Conservation (phyloP, 257 asterid species). For the Linderniella brevidens region DNA sequence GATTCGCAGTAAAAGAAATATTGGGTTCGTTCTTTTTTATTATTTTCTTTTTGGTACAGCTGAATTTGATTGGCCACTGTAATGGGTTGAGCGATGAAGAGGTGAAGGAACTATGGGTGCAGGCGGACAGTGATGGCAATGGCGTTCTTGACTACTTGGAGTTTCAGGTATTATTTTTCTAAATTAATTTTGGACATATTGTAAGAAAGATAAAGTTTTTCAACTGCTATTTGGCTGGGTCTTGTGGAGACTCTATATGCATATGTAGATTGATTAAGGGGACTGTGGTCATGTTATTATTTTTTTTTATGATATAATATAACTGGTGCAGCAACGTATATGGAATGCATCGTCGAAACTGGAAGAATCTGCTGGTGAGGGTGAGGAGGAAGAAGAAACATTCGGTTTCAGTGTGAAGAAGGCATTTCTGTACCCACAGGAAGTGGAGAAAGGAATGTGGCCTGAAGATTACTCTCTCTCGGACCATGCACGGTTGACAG, state of each 20-base stretch:
- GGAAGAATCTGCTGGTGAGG: conserved; percentile 20
- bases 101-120: conserved; percentile 72
- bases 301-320: background rate
- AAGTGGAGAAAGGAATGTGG: conserved; percentile 92
- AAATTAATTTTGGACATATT: no score
- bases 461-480: conserved; percentile 90
- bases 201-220: no score
- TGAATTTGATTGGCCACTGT: conserved; percentile 71
- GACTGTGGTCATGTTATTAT: background rate
- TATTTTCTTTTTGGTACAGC: conserved; percentile 32
- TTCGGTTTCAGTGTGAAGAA: conserved; percentile 82
- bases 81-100: conserved; percentile 75
- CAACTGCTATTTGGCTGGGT: no score
- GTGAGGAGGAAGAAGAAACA: conserved; percentile 65
- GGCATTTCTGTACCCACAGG: conserved; percentile 86
- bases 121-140: conserved; percentile 70
- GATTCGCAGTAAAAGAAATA: background rate
- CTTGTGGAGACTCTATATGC: no score
- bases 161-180: conserved; percentile 38
- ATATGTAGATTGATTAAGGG: no score
- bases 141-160: conserved; percentile 69
- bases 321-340: conserved; percentile 45
- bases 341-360: conserved; percentile 52
- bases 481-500: conserved; percentile 92
- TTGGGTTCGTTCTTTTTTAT: background rate